These are phyloP conservation scores for Colletotrichum navitas DNA, from an alignment of 2,329 filamentous ascomycete species.

Conservation along the genomic window DNA sequence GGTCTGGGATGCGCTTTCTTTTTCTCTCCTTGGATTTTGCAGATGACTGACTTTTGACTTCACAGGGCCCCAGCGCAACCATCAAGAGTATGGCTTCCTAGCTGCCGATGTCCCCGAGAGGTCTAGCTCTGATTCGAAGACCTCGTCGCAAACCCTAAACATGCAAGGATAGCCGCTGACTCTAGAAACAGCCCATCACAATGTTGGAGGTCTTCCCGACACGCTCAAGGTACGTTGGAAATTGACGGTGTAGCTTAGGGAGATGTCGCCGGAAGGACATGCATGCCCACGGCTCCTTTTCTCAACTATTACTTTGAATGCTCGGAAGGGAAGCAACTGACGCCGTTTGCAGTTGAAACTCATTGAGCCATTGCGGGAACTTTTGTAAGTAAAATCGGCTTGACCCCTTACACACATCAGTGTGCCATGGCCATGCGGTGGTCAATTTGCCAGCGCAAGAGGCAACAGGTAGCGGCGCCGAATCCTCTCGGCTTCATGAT, in stretches of 20 bases:
- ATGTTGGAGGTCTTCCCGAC: constrained; percentile 58
- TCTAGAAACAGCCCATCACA: constrained; percentile 55
- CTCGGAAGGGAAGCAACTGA: constrained; percentile 27
- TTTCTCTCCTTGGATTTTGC: not conserved
- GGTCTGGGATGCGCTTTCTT: not conserved
- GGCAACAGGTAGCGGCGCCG: not conserved
- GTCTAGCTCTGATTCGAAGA: not conserved
- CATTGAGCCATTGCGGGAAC: constrained; percentile 43
- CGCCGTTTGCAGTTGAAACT: constrained; percentile 37
- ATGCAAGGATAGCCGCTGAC: constrained; percentile 30
- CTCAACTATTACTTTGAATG: not conserved
- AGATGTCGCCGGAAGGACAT: not conserved
- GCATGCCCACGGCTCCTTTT: too few relatives aligned
- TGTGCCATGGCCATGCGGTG: not conserved
- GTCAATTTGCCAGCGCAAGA: not conserved
- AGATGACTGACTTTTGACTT: not conserved
- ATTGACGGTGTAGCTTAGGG: constrained; percentile 45
- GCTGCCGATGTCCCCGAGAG: not conserved
- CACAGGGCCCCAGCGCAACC: constrained; percentile 50
- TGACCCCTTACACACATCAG: not conserved
- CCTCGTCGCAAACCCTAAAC: not conserved
- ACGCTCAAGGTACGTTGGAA: constrained; percentile 45
- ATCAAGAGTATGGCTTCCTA: constrained; percentile 56
- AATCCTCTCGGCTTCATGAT: not conserved
- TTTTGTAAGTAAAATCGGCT: constrained; percentile 48